Evolutionary conservation across 2,329 filamentous ascomycete genomes (phyloP), one percentile per base, ranked within the genome.

Genomic region (Pestalotiopsis sp.): DNA sequence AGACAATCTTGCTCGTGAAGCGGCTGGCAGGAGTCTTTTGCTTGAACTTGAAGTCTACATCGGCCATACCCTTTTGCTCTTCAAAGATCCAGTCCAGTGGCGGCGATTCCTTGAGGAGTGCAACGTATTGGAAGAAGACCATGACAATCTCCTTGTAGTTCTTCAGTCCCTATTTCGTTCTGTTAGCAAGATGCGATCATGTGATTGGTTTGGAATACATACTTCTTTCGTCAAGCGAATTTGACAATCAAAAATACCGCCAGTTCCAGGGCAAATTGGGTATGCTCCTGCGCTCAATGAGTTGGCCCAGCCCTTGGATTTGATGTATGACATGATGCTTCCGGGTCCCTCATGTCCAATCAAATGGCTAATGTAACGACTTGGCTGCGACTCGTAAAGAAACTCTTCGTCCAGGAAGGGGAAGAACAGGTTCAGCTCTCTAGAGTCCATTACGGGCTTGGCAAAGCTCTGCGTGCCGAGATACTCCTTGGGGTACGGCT

Each of bases 11-110:
- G 83, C 94, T 97, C 0, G 94, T 96, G 75, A 98, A 98, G 36
- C 92, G 89, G 77, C 92, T 96, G 1, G 95, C 94, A 1, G 93
- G 94, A 2, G 91, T 93, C 84, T 98, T 98, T 78, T 98, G 94
- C 81, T 91, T 94, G 82, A 97, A 99, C 73, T 92, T 93, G 85
- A 99, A 99, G 74, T 97, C 93, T 13, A 98, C 94, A 73, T 98
- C 95, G 59, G 93, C 91, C 82, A 98, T 90, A 45, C 91, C 91
- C 80, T 95, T 96, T 80, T 96, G 92, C 81, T 99, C 96, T 39
- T 97, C 89, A 69, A 96, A 95, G 69, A 98, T 94, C 96, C 96
- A 98, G 78, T 97, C 86, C 73, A 97, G 92, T 0, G 95, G 95
- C 4, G 92, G 88, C 2, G 87, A 86, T 75, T 97, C 93, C 71